Base-by-base conservation (phyloP, 2,329 filamentous ascomycete species). In the Ophiostoma populinum region DNA sequence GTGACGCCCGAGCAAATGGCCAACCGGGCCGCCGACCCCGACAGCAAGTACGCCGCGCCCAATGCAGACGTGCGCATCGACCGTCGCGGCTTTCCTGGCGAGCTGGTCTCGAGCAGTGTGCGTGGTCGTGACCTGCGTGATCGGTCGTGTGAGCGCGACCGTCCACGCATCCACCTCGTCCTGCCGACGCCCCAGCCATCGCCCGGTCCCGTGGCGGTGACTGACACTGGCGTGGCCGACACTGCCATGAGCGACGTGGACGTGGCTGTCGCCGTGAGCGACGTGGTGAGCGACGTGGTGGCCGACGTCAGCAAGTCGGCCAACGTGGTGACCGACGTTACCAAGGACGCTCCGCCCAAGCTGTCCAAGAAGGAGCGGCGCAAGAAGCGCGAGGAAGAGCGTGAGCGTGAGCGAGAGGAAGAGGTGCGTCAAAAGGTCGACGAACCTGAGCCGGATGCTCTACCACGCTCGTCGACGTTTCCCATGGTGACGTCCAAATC, bases 21-120 rank as follows among this genome's bases (percentile, higher is more conserved):
- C 37, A 52, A 56, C 8, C 43, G 51, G n/a, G 2, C 45, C 51
- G 9, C 57, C 59, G 26, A 64, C n/a, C n/a, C n/a, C n/a, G n/a
- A 63, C 51, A 62, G 58, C 36, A 61, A 52, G 7, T 77, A 67
- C 38, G 67, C 65, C 42, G 65, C 53, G 7, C 72, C 72, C 2
- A 59, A 77, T 46, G 72, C 72, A n/a, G 72, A 77, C 48, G 70
- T 76, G 35, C 58, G 56, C 34, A 65, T 75, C 39, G 71, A 76
- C 47, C 65, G 73, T 44, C 53, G 66, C 40, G 60, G 75, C 41
- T 57, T 61, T 35, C 72, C 72, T 5, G 50, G 51, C 26, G 65
- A 75, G 20, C 51, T 70, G n/a, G n/a, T n/a, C n/a, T n/a, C n/a
- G n/a, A n/a, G n/a, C n/a, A n/a, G n/a, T n/a, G n/a, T n/a, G n/a